These are phyloP conservation scores for Orobanche coerulescens DNA, from an alignment of 257 asterid species.

Conservation along the genomic window DNA sequence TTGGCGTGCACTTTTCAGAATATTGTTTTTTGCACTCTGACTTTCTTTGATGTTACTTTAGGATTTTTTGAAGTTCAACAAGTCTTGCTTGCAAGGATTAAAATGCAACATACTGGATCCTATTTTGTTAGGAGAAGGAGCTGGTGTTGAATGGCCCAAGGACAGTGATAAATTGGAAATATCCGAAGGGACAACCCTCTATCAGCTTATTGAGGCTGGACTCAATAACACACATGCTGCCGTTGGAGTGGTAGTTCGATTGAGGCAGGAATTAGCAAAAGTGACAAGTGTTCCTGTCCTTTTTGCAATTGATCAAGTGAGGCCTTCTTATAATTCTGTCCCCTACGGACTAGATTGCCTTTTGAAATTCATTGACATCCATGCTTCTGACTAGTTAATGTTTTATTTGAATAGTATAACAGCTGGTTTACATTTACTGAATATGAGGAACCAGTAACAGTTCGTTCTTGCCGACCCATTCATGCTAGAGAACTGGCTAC, in stretches of 20 bases:
- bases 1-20: constrained; percentile 8
- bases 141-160: constrained; percentile 77
- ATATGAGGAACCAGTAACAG: constrained; percentile 77
- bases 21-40: constrained; percentile 13
- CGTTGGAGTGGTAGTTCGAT: constrained; percentile 82
- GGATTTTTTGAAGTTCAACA: constrained; percentile 81
- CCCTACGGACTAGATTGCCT: constrained; percentile 15
- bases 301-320: constrained; percentile 90
- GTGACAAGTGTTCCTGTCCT: constrained; percentile 85
- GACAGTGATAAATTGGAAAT: constrained; percentile 55
- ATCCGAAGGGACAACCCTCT: constrained; percentile 61
- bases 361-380: constrained; percentile 14
- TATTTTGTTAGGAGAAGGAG: constrained; percentile 88
- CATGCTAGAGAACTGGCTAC: constrained; percentile 84
- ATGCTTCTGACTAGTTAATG: constrained; percentile 21
- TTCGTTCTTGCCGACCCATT: constrained; percentile 70
- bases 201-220: constrained; percentile 71
- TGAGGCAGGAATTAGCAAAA: constrained; percentile 81
- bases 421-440: constrained; percentile 95
- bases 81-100: constrained; percentile 47
- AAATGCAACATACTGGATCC: constrained; percentile 65
- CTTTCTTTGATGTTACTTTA: constrained; percentile 25
- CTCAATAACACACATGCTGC: constrained; percentile 61
- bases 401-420: constrained; percentile 61
- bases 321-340: constrained; percentile 18